phyloP scores from a whole-genome alignment of 1,284 basidiomycete genomes.

The Rhodotorula sp. region DNA sequence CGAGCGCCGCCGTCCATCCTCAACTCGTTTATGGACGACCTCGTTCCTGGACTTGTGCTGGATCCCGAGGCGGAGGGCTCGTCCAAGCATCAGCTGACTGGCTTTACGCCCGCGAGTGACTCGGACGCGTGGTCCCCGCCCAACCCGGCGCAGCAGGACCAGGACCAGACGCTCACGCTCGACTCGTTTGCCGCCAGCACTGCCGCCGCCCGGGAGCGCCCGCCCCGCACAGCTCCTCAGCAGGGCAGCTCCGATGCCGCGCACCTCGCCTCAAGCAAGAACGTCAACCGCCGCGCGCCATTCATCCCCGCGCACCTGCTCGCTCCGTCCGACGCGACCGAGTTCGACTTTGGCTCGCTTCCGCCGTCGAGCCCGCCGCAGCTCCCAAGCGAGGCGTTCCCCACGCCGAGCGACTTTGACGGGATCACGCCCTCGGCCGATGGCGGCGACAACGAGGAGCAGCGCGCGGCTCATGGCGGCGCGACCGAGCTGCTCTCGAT shows the following conservation, averaged over 20 bases:
- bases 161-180: conserved; percentile 25
- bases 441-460: conserved; percentile 31
- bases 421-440: conserved; percentile 38
- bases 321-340: conserved; percentile 21
- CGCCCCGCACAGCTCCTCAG: not conserved
- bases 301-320: conserved; percentile 33
- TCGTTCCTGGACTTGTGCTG: conserved; percentile 26
- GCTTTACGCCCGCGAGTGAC: conserved; percentile 28
- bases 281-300: conserved; percentile 9
- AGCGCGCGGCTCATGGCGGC: not conserved
- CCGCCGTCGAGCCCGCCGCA: conserved; percentile 40
- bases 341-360: conserved; percentile 38
- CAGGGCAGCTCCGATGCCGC: not conserved
- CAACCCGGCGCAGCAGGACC: conserved; percentile 1
- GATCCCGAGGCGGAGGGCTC: not conserved
- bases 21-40: conserved; percentile 38
- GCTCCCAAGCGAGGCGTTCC: conserved; percentile 37
- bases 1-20: conserved; percentile 36
- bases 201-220: not conserved
- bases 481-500: conserved; percentile 9
- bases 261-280: not conserved
- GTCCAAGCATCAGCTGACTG: not conserved
- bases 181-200: not conserved
- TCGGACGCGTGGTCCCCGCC: conserved; percentile 38
- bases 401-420: conserved; percentile 40